These are phyloP conservation scores for Chaetomium cochliodes DNA, from an alignment of 495 filamentous ascomycete species.

Conservation along the genomic window DNA sequence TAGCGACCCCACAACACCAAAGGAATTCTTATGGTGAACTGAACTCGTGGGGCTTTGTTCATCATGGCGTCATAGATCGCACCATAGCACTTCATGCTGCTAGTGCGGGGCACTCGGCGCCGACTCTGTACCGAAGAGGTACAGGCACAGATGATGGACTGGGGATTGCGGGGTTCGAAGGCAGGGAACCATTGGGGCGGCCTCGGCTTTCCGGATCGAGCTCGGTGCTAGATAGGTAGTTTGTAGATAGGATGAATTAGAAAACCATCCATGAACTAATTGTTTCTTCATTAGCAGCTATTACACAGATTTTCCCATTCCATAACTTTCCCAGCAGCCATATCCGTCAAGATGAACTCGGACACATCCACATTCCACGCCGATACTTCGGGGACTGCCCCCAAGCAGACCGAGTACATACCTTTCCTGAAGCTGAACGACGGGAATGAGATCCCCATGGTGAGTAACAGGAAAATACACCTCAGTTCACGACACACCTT, in stretches of 20 bases:
- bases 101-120: too few species aligned
- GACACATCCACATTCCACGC: slow-evolving; percentile 34
- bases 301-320: neutral
- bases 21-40: neutral
- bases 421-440: slow-evolving; percentile 64
- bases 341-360: slow-evolving; percentile 38
- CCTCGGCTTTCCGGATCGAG: neutral
- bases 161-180: too few species aligned
- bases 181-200: neutral
- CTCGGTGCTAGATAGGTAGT: too few species aligned
- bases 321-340: neutral
- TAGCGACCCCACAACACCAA: neutral
- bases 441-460: slow-evolving; percentile 70
- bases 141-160: too few species aligned
- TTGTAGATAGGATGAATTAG: too few species aligned
- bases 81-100: slow-evolving; percentile 24
- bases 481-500: neutral
- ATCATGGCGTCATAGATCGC: slow-evolving; percentile 30
- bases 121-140: too few species aligned
- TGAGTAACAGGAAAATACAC: slow-evolving; percentile 37
- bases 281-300: neutral
- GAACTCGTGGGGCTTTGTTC: too few species aligned
- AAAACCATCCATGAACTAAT: too few species aligned
- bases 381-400: slow-evolving; percentile 26
- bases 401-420: slow-evolving; percentile 41